Evolutionary conservation across 164 flowering plant genomes (phyloP).

Genomic region (Chimonanthus praecox): DNA sequence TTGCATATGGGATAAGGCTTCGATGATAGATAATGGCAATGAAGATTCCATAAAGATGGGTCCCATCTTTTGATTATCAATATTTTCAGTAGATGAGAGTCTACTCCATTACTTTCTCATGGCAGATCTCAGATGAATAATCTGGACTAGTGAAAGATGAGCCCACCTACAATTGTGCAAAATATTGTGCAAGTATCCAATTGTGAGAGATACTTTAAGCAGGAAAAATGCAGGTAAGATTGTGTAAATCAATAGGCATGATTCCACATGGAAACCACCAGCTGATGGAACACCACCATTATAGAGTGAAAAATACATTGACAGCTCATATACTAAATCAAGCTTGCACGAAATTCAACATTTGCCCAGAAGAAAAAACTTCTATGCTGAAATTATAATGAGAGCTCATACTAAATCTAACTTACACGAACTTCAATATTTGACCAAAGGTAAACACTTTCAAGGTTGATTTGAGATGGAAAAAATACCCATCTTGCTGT

Average conservation of each 20-base stretch:
- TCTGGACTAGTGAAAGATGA: background rate
- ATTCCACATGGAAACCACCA: background rate
- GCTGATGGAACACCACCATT: no score
- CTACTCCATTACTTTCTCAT: background rate
- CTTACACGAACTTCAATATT: background rate
- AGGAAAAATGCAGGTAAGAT: background rate
- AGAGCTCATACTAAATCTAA: background rate
- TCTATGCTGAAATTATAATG: no score
- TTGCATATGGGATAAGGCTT: no score
- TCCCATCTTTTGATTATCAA: no score
- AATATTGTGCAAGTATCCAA: background rate
- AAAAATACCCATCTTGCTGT: slow-evolving; percentile 80
- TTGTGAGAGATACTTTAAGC: no score
- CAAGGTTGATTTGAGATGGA: slow-evolving; percentile 1
- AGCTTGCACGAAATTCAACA: no score
- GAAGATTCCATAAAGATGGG: no score
- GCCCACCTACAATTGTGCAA: background rate
- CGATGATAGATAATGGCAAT: no score
- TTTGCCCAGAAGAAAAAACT: no score
- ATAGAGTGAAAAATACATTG: no score
- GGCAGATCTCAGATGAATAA: background rate
- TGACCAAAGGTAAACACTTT: background rate
- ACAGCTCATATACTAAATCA: no score
- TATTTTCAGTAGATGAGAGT: background rate
- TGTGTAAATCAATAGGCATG: background rate